phyloP scores from a whole-genome alignment of 225 moss, liverwort and hornwort species.

The Climacium dendroides region DNA sequence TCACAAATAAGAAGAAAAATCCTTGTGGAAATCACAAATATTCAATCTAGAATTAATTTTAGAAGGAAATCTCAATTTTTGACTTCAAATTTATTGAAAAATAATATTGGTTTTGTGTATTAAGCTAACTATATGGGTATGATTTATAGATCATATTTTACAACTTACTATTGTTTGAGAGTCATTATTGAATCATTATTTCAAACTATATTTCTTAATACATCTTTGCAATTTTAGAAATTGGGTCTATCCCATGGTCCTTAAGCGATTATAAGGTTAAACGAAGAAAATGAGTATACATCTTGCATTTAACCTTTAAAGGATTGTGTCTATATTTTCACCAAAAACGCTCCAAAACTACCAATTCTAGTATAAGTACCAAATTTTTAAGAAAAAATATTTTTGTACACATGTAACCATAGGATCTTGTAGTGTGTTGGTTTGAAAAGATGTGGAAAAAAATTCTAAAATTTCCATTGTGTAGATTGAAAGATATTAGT shows the following conservation, averaged over 20 bases:
- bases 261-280: fast-evolving
- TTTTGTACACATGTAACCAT: too few species aligned
- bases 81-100: neutral
- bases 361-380: too few species aligned
- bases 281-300: neutral
- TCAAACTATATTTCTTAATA: neutral
- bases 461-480: too few species aligned
- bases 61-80: neutral
- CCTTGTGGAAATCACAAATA: neutral
- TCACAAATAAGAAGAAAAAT: too few species aligned
- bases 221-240: neutral
- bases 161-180: neutral
- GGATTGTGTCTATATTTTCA: too few species aligned
- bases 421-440: too few species aligned
- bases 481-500: too few species aligned
- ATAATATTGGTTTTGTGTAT: too few species aligned
- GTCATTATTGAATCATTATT: neutral
- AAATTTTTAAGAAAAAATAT: too few species aligned
- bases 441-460: too few species aligned
- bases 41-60: neutral
- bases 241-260: fast-evolving
- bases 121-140: neutral
- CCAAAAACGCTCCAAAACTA: too few species aligned
- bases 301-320: too few species aligned
- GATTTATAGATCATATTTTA: neutral